Evolutionary conservation across 1,284 basidiomycete species (phyloP).

Genomic region (Ganoderma multipileum): DNA sequence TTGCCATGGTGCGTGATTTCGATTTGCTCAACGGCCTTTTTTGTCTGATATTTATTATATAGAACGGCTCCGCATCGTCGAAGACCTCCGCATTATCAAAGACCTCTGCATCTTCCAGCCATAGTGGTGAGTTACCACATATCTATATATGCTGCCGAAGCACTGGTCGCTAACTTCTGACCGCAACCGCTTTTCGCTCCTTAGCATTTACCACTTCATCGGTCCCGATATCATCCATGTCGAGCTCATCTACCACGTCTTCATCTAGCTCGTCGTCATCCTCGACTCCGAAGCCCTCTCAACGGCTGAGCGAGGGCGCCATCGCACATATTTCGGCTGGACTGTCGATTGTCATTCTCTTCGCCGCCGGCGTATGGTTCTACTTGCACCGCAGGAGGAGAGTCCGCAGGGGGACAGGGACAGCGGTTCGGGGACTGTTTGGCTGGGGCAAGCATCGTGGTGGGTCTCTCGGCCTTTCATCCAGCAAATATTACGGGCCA

Average conservation of each 20-base stretch:
- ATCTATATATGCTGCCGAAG: neutral
- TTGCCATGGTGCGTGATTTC: neutral
- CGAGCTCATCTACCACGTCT: neutral
- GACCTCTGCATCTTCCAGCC: neutral
- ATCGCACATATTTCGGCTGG: neutral
- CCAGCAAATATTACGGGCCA: no score
- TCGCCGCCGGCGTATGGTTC: neutral
- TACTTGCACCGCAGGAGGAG: neutral
- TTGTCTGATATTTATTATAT: neutral
- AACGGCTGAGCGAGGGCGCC: neutral
- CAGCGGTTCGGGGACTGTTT: neutral
- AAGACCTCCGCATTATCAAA: neutral
- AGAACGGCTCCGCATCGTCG: no score
- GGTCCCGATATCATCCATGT: no score
- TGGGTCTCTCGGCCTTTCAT: neutral
- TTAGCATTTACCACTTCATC: neutral
- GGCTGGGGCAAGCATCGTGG: neutral
- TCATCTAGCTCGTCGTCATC: neutral
- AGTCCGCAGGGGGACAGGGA: no score
- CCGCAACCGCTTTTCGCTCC: no score
- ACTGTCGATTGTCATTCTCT: neutral
- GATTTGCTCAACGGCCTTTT: no score
- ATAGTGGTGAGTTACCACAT: neutral
- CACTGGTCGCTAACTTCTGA: neutral
- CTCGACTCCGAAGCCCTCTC: neutral